Conservation (phyloP, 495 filamentous ascomycete genomes). For the Hypomontagnella submonticulosa region DNA sequence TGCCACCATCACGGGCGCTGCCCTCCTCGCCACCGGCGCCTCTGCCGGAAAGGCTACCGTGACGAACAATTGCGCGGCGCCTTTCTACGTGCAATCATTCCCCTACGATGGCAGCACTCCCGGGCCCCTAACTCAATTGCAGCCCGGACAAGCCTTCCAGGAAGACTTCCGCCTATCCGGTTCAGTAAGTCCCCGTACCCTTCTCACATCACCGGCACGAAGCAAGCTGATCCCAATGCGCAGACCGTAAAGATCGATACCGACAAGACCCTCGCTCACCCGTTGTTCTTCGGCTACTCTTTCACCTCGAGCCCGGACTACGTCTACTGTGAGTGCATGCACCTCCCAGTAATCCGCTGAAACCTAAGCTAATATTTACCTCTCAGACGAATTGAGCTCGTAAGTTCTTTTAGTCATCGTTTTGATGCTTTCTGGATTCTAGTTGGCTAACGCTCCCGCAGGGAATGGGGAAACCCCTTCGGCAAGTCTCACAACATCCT, state of each 20-base stretch:
- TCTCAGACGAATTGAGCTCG: constrained; percentile 43
- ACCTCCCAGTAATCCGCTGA: background rate
- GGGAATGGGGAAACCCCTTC: constrained; percentile 46
- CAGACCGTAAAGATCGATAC: constrained; percentile 51
- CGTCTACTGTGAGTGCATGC: constrained; percentile 39
- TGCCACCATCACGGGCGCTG: constrained; percentile 28
- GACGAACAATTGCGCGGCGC: constrained; percentile 35
- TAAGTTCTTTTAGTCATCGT: background rate
- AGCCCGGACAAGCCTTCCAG: constrained; percentile 26
- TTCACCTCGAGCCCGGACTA: constrained; percentile 42
- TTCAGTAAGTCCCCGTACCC: constrained; percentile 35
- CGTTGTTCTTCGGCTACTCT: constrained; percentile 49
- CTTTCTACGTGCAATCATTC: constrained; percentile 43
- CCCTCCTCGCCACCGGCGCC: constrained; percentile 31
- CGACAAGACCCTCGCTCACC: constrained; percentile 45
- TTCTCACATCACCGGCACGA: background rate
- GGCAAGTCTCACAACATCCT: constrained; percentile 33
- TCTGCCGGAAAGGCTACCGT: constrained; percentile 43
- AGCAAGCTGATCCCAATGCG: constrained; percentile 23
- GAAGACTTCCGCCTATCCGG: constrained; percentile 40
- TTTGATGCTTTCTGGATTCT: background rate
- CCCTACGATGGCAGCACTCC: constrained; percentile 42
- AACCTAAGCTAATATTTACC: constrained; percentile 24
- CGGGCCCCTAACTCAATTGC: constrained; percentile 30
- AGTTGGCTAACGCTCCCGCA: constrained; percentile 9